These are phyloP conservation scores for Camelina neglecta DNA, from an alignment of 345 rosid genomes.

Conservation along the genomic window DNA sequence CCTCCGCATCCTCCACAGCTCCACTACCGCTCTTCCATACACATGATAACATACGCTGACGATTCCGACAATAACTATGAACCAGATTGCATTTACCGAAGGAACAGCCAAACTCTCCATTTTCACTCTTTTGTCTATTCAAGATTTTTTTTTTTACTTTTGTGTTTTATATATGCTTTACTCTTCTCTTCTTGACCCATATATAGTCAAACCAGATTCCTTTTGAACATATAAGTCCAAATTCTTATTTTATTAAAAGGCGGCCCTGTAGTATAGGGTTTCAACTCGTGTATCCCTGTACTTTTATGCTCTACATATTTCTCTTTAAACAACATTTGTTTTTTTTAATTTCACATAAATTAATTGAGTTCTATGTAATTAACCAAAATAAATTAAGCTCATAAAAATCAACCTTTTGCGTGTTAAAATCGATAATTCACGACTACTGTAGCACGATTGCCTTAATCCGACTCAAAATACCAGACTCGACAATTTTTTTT, in stretches of 20 bases:
- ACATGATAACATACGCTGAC: background rate
- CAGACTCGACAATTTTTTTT: too few species aligned
- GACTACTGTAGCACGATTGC: too few species aligned
- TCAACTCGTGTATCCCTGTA: too few species aligned
- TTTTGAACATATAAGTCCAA: background rate
- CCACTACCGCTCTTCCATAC: conserved; percentile 15
- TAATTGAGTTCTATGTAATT: too few species aligned
- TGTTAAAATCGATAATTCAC: too few species aligned
- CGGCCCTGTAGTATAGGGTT: too few species aligned
- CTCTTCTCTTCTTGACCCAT: background rate
- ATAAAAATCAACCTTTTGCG: too few species aligned
- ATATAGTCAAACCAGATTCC: conserved; percentile 6
- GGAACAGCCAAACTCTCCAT: conserved; percentile 19
- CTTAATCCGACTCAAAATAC: too few species aligned
- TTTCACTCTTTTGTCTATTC: background rate
- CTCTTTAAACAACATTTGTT: too few species aligned
- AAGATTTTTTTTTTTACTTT: background rate
- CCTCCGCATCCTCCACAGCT: conserved; percentile 31
- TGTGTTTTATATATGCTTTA: background rate
- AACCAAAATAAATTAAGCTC: too few species aligned
- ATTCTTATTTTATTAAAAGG: background rate
- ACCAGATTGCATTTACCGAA: conserved; percentile 1
- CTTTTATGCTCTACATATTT: too few species aligned
- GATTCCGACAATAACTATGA: background rate
- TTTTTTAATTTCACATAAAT: too few species aligned